phyloP scores from a whole-genome alignment of 1,284 basidiomycete species.

The Trichosporon sp. region DNA sequence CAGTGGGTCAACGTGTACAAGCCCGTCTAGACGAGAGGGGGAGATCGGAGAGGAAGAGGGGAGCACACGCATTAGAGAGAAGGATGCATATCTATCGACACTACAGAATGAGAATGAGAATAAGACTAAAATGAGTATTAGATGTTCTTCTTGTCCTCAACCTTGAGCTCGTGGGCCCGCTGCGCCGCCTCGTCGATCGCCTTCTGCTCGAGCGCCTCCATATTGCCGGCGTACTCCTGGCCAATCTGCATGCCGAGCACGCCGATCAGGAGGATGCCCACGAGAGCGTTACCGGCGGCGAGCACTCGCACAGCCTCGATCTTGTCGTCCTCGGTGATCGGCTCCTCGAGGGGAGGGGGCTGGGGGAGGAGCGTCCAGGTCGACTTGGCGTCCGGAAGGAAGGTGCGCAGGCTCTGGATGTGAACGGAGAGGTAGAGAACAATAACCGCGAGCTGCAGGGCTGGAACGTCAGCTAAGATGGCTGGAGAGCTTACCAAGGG shows the following conservation, averaged over 20 bases:
- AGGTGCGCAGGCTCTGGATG: conserved; percentile 66
- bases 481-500: background rate
- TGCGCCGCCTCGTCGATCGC: conserved; percentile 47
- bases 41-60: background rate
- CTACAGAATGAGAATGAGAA: too few relatives aligned
- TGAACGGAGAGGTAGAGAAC: conserved; percentile 74
- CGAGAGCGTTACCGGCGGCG: conserved; percentile 76
- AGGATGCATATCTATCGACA: background rate
- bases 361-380: conserved; percentile 42
- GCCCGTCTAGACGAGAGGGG: conserved; percentile 5
- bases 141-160: conserved; percentile 36
- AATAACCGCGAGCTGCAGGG: conserved; percentile 64
- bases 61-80: background rate
- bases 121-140: background rate
- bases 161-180: conserved; percentile 13
- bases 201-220: conserved; percentile 59
- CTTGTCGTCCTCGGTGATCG: conserved; percentile 60
- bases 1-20: conserved; percentile 68
- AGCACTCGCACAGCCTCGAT: conserved; percentile 71
- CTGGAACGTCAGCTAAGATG: conserved; percentile 47
- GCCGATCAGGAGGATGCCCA: conserved; percentile 57
- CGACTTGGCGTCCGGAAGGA: conserved; percentile 18
- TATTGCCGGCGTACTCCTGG: conserved; percentile 71
- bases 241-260: conserved; percentile 60
- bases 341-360: conserved; percentile 52